phyloP scores from a whole-genome alignment of 768 basidiomycete genomes.

The Lentinula guzmanii region DNA sequence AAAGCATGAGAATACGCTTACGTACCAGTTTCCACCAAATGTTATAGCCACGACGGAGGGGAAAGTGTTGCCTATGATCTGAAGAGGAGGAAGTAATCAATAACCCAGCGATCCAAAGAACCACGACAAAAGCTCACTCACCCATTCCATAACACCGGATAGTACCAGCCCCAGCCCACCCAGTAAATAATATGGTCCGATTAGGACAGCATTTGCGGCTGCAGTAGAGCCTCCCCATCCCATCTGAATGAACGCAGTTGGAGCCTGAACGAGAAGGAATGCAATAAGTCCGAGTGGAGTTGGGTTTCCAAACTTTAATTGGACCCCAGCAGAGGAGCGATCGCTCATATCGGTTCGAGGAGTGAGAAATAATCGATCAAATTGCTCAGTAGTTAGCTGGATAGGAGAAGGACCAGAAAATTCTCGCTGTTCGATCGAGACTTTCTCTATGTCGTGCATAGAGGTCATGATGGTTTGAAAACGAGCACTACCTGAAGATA shows the following conservation, averaged over 20 bases:
- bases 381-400: conserved; percentile 11
- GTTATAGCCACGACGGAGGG: conserved; percentile 13
- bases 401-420: neutral
- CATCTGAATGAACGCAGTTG: conserved; percentile 13
- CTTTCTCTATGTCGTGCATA: conserved; percentile 12
- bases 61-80: conserved; percentile 16
- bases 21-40: conserved; percentile 14
- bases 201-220: conserved; percentile 8
- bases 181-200: conserved; percentile 13
- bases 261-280: conserved; percentile 13
- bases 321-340: neutral
- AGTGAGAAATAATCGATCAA: conserved; percentile 13
- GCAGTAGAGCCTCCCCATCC: conserved; percentile 12
- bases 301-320: conserved; percentile 10
- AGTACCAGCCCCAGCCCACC: conserved; percentile 14
- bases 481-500: neutral
- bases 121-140: neutral
- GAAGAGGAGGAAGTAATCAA: neutral
- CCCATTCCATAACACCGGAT: conserved; percentile 15
- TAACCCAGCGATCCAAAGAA: neutral
- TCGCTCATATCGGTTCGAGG: conserved; percentile 6
- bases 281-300: conserved; percentile 13
- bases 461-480: neutral
- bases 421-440: conserved; percentile 5
- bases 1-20: neutral